Percentiles rank a stretch among this genome's conserved stretches.
These are phyloP conservation scores for Aplosporella prunicola DNA, from an alignment of 2,329 filamentous ascomycete genomes.

Conservation along the genomic window DNA sequence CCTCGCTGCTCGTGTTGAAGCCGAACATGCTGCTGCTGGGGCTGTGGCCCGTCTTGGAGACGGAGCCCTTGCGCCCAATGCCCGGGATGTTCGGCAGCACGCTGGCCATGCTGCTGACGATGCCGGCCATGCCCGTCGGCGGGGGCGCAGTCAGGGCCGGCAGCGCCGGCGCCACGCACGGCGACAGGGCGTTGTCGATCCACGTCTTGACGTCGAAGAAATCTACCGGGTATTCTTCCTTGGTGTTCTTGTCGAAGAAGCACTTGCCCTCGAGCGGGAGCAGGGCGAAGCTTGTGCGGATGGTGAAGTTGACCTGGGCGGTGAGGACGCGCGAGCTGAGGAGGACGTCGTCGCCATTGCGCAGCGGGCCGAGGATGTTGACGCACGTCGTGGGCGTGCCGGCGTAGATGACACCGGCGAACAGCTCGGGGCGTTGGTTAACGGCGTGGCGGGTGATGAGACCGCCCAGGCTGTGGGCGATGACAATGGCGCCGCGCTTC, in stretches of 20 bases:
- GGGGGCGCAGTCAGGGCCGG: conserved; percentile 41
- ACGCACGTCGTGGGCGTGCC: conserved; percentile 79
- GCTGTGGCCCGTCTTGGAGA: conserved; percentile 28
- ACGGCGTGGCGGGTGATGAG: conserved; percentile 58
- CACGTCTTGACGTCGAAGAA: conserved; percentile 75
- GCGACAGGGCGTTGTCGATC: conserved; percentile 68
- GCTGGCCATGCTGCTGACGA: conserved; percentile 40
- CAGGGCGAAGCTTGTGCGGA: conserved; percentile 76
- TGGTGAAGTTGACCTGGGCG: conserved; percentile 85
- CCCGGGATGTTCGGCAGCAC: conserved; percentile 31
- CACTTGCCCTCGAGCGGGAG: conserved; percentile 80
- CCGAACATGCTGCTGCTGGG: conserved; percentile 15
- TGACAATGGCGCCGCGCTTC: conserved; percentile 63
- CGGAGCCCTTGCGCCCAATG: conserved; percentile 22
- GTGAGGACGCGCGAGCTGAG: conserved; percentile 84
- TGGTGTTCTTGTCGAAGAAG: conserved; percentile 75
- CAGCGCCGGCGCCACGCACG: conserved; percentile 61
- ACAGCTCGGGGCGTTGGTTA: conserved; percentile 75
- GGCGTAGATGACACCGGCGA: conserved; percentile 76
- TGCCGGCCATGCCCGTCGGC: conserved; percentile 33
- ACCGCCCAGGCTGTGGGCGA: conserved; percentile 81
- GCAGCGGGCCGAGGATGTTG: conserved; percentile 81
- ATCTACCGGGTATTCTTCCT: conserved; percentile 70
- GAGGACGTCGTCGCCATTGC: conserved; percentile 86
- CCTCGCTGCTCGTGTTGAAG: conserved; percentile 21